Evolutionary conservation across 345 rosid genomes (phyloP), one percentile per base, ranked within the genome.

Genomic region (Acer campestre): DNA sequence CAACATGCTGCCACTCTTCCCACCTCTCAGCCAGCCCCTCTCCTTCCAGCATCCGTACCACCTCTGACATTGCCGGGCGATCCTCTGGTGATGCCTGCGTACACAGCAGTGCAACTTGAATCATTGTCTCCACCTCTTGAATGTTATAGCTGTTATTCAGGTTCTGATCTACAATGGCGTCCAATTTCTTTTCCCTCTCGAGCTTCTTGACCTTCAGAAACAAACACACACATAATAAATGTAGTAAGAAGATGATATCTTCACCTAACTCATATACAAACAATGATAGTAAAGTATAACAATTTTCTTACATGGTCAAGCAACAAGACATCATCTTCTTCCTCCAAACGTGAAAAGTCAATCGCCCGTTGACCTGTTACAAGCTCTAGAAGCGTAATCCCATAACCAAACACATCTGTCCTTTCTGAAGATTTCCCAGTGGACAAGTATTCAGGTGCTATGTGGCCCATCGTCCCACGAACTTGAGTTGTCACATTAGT

Each of bases 401-500:
- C 99, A 35, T 92, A 95, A 44, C 99, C 99, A 69, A 96, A 96
- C 79, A 96, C 97, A 89, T 96, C 99, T 6, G 99, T 94, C 80
- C 95, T 86, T 80, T 92, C 98, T 1, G 99, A 96, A 61, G 99
- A 96, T 76, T 90, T 96, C 58, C 99, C 99, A 0, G 98, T 96
- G 64, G 99, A 96, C 83, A 94, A 81, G 85, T 92, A 96, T 55
- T 96, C 99, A 0, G 99, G 98, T 9, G 99, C 99, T 80, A 94
- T 96, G 85, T 94, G 99, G 74, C 99, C 99, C 99, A 96, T 96
- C 8, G 99, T 94, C 75, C 99, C 99, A 27, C 98, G 94, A 83
- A 96, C 95, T 85, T 96, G 98, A 82, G 99, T 96, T 9, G 98
- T 96, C 63, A 96, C 98, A 75, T 91, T 90, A 38, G 95, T 88